Base-by-base conservation (phyloP, 108 stramenopile species). In the Fistulifera pelliculosa region DNA sequence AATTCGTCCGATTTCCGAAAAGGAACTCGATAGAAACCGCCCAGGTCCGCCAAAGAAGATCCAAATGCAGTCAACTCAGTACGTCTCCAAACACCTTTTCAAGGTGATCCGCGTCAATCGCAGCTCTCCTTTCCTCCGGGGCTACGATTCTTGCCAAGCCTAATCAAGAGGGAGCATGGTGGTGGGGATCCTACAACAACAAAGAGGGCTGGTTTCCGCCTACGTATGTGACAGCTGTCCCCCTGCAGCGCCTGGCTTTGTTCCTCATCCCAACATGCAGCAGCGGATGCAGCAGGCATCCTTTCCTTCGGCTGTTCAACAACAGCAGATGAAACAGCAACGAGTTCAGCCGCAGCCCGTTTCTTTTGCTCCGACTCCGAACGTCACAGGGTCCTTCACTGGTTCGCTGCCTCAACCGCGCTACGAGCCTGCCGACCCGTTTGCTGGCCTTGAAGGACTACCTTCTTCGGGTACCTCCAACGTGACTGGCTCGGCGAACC, bases 11-110 rank as follows among this genome's bases (percentile, higher is more conserved):
- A n/a, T n/a, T n/a, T n/a, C n/a, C n/a, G n/a, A n/a, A n/a, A n/a
- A n/a, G 8, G 8, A 35, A 35, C 31, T 35, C 8, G 31, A 35
- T 3, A 3, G 8, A 35, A 3, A 35, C 3, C 3, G 31, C 3
- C 8, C 31, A 8, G 31, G 31, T 35, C 31, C 31, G 31, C 8
- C 31, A 35, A 35, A 35, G 31, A 35, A 6, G n/a, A n/a, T 8
- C 31, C 3, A 35, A 35, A 35, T 35, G 31, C 31, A 35, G 31
- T 8, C 31, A 3, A 8, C 31, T 3, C 38, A 13, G 10, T 93
- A 76, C 71, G 51, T 75, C 18, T 74, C 87, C 47, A 93, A 87
- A 60, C 85, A 89, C 62, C 65, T 83, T 93, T 87, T 61, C 63
- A 72, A 18, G 91, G 91, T 41, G 68, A 81, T 54, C 52, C 67